phyloP scores from a whole-genome alignment of 352 stramenopile genomes.

The Globisporangium heterothallicum region DNA sequence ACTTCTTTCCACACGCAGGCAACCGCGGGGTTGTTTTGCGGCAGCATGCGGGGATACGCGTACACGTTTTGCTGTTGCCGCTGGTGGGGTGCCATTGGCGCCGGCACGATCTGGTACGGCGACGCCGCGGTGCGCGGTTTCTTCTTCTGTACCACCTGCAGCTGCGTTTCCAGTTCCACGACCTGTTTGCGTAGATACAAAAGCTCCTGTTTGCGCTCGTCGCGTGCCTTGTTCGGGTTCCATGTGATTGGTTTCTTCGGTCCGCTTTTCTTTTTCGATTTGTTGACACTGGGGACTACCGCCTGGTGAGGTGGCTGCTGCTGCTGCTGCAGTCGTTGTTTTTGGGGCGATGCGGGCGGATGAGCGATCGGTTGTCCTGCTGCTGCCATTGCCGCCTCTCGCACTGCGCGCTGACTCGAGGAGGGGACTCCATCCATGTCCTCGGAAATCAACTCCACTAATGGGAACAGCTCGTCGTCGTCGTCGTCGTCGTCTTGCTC shows the following conservation, averaged over 20 bases:
- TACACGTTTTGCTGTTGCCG: neutral
- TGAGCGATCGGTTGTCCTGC: neutral
- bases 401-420: too few species aligned
- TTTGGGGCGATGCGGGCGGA: neutral
- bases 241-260: constrained; percentile 4
- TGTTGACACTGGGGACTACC: too few species aligned
- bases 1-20: constrained; percentile 3
- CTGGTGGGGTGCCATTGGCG: too few species aligned
- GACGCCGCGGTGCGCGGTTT: neutral
- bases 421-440: neutral
- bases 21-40: neutral
- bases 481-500: neutral
- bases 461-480: neutral
- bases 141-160: constrained; percentile 1
- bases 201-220: constrained; percentile 10
- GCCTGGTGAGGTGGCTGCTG: too few species aligned
- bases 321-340: too few species aligned
- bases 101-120: too few species aligned
- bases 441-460: neutral
- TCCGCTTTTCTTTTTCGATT: neutral
- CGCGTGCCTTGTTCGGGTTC: constrained; percentile 11
- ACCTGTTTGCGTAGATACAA: constrained; percentile 12
- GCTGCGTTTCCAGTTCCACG: constrained; percentile 2
- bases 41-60: too few species aligned
- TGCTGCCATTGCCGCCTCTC: neutral